These are phyloP conservation scores for Gossypium mustelinum DNA, from an alignment of 345 rosid genomes.

Conservation along the genomic window DNA sequence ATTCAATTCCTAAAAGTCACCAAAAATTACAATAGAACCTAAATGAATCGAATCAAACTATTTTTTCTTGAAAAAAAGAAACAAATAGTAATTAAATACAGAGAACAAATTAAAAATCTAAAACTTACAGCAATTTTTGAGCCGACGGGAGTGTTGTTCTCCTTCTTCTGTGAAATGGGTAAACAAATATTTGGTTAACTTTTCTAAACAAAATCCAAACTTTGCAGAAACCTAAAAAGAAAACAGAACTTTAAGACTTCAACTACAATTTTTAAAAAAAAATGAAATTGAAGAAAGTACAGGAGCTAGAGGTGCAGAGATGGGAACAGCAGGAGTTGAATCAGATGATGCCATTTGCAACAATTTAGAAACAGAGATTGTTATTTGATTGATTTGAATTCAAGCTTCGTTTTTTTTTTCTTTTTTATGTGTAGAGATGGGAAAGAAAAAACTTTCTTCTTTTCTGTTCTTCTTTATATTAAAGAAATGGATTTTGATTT, in stretches of 20 bases:
- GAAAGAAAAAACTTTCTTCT: not conserved
- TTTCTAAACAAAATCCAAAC: not conserved
- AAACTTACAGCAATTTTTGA: slow-evolving; percentile 54
- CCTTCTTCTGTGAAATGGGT: slow-evolving; percentile 57
- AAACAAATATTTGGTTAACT: not conserved
- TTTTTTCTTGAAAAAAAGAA: not conserved
- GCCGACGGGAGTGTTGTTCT: slow-evolving; percentile 49
- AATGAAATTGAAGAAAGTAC: slow-evolving; percentile 25
- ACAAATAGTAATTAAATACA: not conserved
- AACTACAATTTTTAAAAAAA: not conserved
- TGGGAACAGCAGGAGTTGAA: slow-evolving; percentile 40
- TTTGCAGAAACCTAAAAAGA: not conserved
- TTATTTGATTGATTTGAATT: not conserved
- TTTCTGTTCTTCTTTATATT: not conserved
- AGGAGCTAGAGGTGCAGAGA: slow-evolving; percentile 43
- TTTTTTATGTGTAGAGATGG: not conserved
- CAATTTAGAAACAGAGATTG: not conserved
- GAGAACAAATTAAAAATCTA: not conserved
- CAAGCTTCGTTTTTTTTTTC: not conserved
- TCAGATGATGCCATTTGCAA: slow-evolving; percentile 54
- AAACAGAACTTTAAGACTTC: not conserved
- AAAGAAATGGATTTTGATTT: not conserved
- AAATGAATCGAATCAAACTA: not conserved
- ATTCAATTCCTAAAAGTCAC: slow-evolving; percentile 50
- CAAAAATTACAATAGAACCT: not conserved